A percentile compares a stretch with the other conserved stretches of the same genome.
Evolutionary conservation across 2,329 filamentous ascomycete species (phyloP).

Genomic region (Helminthosporium solani): DNA sequence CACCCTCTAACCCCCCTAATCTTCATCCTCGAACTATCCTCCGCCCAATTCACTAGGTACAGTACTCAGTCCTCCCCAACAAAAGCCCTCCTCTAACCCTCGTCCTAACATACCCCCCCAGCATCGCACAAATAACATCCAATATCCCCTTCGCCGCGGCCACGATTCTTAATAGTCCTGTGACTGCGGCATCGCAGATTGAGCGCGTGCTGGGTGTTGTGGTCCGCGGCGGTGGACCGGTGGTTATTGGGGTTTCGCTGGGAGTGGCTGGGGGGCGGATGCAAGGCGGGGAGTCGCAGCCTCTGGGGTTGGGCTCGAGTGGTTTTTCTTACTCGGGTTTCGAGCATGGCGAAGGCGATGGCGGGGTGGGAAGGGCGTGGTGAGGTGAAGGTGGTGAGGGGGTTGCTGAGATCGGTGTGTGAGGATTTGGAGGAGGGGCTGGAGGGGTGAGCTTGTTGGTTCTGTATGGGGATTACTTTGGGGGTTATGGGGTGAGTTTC

Average conservation of each 20-base stretch:
- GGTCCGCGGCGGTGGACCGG: conserved; percentile 10
- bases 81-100: neutral
- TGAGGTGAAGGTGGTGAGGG: no score
- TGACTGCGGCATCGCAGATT: conserved; percentile 11
- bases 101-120: neutral
- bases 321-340: neutral
- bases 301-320: neutral
- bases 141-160: conserved; percentile 7
- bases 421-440: no score
- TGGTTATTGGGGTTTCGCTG: conserved; percentile 13
- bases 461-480: no score
- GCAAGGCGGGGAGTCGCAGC: no score
- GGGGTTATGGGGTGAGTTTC: no score
- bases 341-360: no score
- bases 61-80: no score
- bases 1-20: conserved; percentile 6
- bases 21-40: conserved; percentile 8
- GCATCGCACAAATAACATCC: neutral
- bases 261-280: conserved; percentile 6
- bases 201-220: conserved; percentile 9
- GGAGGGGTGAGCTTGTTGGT: no score
- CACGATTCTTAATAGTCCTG: conserved; percentile 7
- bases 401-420: no score
- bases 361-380: no score
- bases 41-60: conserved; percentile 10